Evolutionary conservation across 78 protist genomes (phyloP), one percentile per base, ranked within the genome.

Genomic region (Carpediemonas membranifera): DNA sequence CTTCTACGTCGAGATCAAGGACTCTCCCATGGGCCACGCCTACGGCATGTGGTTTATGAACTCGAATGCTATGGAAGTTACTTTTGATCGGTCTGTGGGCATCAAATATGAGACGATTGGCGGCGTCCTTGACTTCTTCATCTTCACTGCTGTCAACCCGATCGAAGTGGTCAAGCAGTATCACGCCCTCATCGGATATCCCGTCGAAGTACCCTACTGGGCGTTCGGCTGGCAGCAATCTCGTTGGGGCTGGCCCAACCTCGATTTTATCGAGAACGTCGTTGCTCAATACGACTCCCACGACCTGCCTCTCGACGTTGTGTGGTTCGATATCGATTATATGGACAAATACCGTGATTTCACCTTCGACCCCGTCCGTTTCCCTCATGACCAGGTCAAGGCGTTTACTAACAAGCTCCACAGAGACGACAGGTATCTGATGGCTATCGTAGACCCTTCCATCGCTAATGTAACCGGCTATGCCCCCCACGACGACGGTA

Each of bases 221-320:
- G 56, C 36, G 24, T 57, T 75, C 1, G 85, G 85, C 2, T 76
- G 16, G 65, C 81, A 76, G 28, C 81, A 77, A 35, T 70, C 71
- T 18, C 61, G 83, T 54, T 75, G 73, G 65, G 78, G 83, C 1
- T 61, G 25, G 28, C n/a, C 47, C 27, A 56, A 62, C 47, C 7
- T 64, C 25, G 15, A 57, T 7, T 27, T 2, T 1, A 47, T 64
- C 19, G 34, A 59, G 18, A 51, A 52, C 2, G 65, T 76, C n/a
- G 67, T 76, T 59, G 68, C 44, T 1, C 11, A 65, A 1, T 69
- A 16, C 47, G 16, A 1, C 19, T 11, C 5, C 25, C 25, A 68
- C 37, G 51, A 59, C 14, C 34, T 76, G 19, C 74, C 81, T 25
- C 33, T 67, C 24, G 76, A 76, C 36, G 54, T 28, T 27, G 19